Percentiles rank a stretch among this genome's conserved stretches.
Conservation (phyloP, 768 basidiomycete genomes). For the Amyloporia xantha region DNA sequence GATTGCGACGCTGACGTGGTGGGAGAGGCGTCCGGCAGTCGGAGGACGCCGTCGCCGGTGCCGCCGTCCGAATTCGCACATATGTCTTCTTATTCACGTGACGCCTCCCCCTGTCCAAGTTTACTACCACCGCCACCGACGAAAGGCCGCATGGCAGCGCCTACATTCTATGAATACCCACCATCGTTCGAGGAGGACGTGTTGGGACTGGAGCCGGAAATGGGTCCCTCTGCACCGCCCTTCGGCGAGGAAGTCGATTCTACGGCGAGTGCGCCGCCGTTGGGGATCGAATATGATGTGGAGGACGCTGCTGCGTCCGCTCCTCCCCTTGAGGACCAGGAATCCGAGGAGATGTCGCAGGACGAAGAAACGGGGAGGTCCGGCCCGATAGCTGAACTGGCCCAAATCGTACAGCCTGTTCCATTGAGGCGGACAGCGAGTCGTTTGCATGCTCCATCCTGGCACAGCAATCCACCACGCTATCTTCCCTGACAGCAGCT, state of each 20-base stretch:
- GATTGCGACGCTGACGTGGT: slow-evolving; percentile 7
- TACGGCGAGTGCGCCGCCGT: slow-evolving; percentile 5
- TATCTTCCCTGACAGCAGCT: slow-evolving; percentile 1
- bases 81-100: slow-evolving; percentile 15
- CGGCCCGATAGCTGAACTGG: background rate
- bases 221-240: slow-evolving; percentile 18
- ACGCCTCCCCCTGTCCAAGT: slow-evolving; percentile 6
- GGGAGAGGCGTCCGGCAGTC: slow-evolving; percentile 1
- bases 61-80: background rate
- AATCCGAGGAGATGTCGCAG: background rate
- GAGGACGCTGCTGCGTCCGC: background rate
- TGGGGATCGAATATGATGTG: background rate
- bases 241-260: slow-evolving; percentile 9
- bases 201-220: slow-evolving; percentile 10
- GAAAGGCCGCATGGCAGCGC: slow-evolving; percentile 17
- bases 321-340: background rate
- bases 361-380: background rate
- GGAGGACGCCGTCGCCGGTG: background rate
- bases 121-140: slow-evolving; percentile 20
- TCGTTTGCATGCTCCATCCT: background rate
- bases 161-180: slow-evolving; percentile 23
- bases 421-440: background rate
- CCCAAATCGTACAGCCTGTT: background rate
- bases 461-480: background rate
- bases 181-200: slow-evolving; percentile 22